Percentiles rank a stretch among this genome's conserved stretches.
Conservation (phyloP, 192 early-diverging fungal species). For the Backusella mclennaniae region DNA sequence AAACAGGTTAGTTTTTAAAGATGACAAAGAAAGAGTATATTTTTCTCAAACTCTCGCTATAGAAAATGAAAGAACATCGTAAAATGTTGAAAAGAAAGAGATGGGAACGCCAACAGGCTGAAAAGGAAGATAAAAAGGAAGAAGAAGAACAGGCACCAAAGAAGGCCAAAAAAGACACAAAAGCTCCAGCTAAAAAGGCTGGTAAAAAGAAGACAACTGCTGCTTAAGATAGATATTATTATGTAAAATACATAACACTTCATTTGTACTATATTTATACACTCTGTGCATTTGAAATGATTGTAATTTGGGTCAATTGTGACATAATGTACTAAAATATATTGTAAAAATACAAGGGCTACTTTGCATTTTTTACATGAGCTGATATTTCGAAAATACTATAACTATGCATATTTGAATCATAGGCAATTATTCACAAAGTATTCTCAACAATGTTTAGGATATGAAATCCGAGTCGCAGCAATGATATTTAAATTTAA, state of each 20-base stretch:
- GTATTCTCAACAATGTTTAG: no score
- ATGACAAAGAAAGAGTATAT: background rate
- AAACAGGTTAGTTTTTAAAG: constrained; percentile 12
- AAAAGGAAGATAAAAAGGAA: constrained; percentile 5
- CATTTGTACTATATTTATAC: background rate
- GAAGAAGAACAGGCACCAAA: background rate
- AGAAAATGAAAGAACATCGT: constrained; percentile 30
- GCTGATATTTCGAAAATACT: no score
- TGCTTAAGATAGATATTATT: background rate
- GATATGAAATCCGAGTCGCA: no score
- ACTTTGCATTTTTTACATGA: no score
- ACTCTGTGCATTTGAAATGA: no score
- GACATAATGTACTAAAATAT: no score
- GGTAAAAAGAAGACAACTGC: background rate
- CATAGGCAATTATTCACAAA: no score
- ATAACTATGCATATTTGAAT: no score
- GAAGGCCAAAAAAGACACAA: background rate
- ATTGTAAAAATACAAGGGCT: no score
- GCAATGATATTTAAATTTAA: no score
- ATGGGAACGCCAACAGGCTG: constrained; percentile 26
- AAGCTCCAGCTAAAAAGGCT: background rate
- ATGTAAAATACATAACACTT: background rate
- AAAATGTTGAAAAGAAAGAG: constrained; percentile 20
- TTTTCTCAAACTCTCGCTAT: background rate
- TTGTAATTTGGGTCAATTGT: background rate